A percentile compares a stretch with the other conserved stretches of the same genome.
Conservation (phyloP, 352 stramenopile genomes). For the Pythium utonaiense region DNA sequence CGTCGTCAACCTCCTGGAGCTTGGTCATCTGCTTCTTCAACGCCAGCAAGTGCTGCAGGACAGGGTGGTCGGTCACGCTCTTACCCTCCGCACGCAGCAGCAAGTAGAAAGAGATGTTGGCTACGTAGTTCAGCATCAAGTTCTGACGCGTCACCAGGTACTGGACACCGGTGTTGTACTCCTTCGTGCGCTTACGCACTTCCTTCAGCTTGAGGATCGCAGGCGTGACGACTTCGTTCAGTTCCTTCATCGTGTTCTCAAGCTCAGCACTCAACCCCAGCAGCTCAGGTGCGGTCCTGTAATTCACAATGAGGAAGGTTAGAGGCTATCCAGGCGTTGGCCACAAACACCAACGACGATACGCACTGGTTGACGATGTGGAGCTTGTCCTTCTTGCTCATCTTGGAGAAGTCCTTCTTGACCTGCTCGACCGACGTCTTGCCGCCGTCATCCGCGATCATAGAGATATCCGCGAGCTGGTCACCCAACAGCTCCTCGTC, state of each 20-base stretch:
- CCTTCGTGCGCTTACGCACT: slow-evolving; percentile 50
- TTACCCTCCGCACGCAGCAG: slow-evolving; percentile 77
- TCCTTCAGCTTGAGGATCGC: slow-evolving; percentile 70
- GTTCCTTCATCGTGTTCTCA: slow-evolving; percentile 56
- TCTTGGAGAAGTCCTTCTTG: slow-evolving; percentile 80
- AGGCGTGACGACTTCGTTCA: slow-evolving; percentile 61
- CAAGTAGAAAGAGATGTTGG: slow-evolving; percentile 88
- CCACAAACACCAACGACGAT: background rate
- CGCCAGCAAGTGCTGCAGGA: slow-evolving; percentile 69
- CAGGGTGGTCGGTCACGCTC: slow-evolving; percentile 69
- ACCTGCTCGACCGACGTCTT: slow-evolving; percentile 64
- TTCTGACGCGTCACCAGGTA: slow-evolving; percentile 82
- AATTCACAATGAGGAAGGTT: background rate
- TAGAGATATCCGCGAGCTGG: slow-evolving; percentile 74
- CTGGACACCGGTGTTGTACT: slow-evolving; percentile 60
- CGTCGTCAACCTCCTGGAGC: slow-evolving; percentile 49
- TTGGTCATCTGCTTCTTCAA: slow-evolving; percentile 78
- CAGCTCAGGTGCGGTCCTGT: slow-evolving; percentile 64
- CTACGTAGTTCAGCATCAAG: slow-evolving; percentile 79
- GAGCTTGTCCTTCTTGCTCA: slow-evolving; percentile 86
- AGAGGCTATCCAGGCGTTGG: background rate
- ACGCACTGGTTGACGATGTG: slow-evolving; percentile 83
- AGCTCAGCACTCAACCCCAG: slow-evolving; percentile 69
- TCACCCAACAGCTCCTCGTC: slow-evolving; percentile 69
- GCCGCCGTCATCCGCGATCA: slow-evolving; percentile 46